phyloP scores from a whole-genome alignment of 768 basidiomycete species.

The Lactarius hatsudake region DNA sequence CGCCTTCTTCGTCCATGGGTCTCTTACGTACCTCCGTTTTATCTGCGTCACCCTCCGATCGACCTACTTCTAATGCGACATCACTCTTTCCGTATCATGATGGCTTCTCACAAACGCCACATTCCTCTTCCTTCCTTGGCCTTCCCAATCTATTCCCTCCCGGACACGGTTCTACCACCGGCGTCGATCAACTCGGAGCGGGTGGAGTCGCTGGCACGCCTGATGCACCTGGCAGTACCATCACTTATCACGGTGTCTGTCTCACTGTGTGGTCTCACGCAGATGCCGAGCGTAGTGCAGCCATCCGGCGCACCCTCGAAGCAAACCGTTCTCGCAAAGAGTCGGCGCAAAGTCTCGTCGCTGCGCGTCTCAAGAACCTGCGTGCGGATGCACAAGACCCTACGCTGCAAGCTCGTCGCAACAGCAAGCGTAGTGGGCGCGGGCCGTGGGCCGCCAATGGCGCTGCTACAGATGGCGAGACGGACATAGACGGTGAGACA shows the following conservation, averaged over 20 bases:
- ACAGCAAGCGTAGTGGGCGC: constrained; percentile 54
- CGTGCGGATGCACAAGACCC: constrained; percentile 57
- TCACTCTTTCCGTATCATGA: constrained; percentile 79
- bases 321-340: constrained; percentile 76
- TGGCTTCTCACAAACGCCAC: constrained; percentile 63
- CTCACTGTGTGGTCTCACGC: constrained; percentile 96
- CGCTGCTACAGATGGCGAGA: constrained; percentile 60
- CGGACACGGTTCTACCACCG: constrained; percentile 27
- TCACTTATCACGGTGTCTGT: constrained; percentile 88
- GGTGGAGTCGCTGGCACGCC: neutral
- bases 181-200: constrained; percentile 26
- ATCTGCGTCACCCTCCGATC: constrained; percentile 44
- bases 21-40: constrained; percentile 74
- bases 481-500: constrained; percentile 64
- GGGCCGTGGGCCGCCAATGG: constrained; percentile 66
- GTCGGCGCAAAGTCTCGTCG: constrained; percentile 68
- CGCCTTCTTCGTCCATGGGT: constrained; percentile 69
- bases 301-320: constrained; percentile 81
- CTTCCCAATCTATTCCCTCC: constrained; percentile 61
- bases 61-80: constrained; percentile 58
- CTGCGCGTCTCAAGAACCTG: constrained; percentile 64
- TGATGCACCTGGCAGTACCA: constrained; percentile 39
- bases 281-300: constrained; percentile 79
- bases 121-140: constrained; percentile 77
- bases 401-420: constrained; percentile 53